A percentile compares a stretch with the other conserved stretches of the same genome.
Evolutionary conservation across 768 basidiomycete species (phyloP).

Genomic region (Daedaleopsis nitida): DNA sequence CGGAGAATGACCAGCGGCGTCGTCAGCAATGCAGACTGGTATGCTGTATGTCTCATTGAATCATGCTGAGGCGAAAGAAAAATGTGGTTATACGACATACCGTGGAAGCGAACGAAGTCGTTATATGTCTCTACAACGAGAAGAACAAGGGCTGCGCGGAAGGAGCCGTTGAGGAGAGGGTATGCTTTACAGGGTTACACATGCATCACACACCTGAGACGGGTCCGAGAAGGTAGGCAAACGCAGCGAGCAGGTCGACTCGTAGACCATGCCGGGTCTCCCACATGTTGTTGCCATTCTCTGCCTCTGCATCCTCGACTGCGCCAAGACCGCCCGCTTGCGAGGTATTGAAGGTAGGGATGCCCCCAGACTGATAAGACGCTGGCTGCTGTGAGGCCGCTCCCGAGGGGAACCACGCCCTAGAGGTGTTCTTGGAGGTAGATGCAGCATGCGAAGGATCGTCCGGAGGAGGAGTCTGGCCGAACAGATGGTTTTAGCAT

Average conservation of each 20-base stretch:
- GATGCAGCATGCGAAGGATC: constrained; percentile 38
- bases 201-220: constrained; percentile 57
- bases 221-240: constrained; percentile 69
- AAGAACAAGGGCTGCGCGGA: constrained; percentile 53
- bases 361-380: constrained; percentile 73
- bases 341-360: constrained; percentile 56
- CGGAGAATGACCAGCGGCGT: constrained; percentile 61
- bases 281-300: constrained; percentile 58
- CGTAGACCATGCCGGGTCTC: constrained; percentile 69
- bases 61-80: background rate
- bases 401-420: constrained; percentile 52
- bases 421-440: constrained; percentile 28
- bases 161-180: background rate
- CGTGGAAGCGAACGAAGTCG: constrained; percentile 78
- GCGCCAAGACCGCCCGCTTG: constrained; percentile 39
- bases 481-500: background rate
- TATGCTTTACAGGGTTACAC: background rate
- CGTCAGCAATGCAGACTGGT: constrained; percentile 74
- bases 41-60: constrained; percentile 48
- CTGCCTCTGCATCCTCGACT: constrained; percentile 40
- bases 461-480: constrained; percentile 62
- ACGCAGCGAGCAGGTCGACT: constrained; percentile 66
- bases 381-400: constrained; percentile 33
- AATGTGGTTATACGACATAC: constrained; percentile 39
- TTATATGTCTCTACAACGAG: constrained; percentile 78